Percentiles rank a stretch among this genome's conserved stretches.
phyloP scores from a whole-genome alignment of 1,284 basidiomycete species.

The Ceratobasidium sp. region DNA sequence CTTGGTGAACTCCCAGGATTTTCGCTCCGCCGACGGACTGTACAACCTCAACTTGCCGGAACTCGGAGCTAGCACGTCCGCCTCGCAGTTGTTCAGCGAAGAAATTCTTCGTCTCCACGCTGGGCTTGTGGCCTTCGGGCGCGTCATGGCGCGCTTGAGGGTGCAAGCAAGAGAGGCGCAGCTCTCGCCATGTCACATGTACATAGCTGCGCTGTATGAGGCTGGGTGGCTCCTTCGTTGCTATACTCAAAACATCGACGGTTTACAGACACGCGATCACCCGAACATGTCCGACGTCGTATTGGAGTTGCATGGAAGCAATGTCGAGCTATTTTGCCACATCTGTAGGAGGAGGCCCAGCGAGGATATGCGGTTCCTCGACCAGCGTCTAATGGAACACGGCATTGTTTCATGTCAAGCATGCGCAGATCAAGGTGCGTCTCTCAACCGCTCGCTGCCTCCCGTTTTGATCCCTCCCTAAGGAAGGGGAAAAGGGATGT shows the following conservation, averaged over 20 bases:
- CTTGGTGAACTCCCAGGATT: not conserved
- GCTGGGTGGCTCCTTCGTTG: not conserved
- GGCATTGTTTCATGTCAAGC: not conserved
- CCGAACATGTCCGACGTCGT: not conserved
- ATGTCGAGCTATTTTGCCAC: not conserved
- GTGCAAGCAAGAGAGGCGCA: not conserved
- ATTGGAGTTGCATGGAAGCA: slow-evolving; percentile 25
- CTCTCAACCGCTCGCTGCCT: not conserved
- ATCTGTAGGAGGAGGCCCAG: not conserved
- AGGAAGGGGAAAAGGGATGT: not conserved
- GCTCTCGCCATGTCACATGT: not conserved
- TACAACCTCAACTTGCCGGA: not conserved
- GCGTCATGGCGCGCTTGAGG: not conserved
- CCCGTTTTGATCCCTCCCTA: not conserved
- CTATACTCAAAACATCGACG: slow-evolving; percentile 21
- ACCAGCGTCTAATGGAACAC: not conserved
- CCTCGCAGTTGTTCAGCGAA: not conserved
- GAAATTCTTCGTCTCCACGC: not conserved
- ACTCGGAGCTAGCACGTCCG: not conserved
- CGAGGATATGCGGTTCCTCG: not conserved
- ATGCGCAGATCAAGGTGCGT: not conserved
- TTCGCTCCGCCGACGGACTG: slow-evolving; percentile 13
- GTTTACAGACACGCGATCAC: slow-evolving; percentile 5
- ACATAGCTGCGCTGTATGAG: slow-evolving; percentile 1
- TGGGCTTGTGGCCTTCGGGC: not conserved